Percentiles rank a stretch among this genome's conserved stretches.
Conservation (phyloP, 352 stramenopile species). For the Elongisporangium senticosum region DNA sequence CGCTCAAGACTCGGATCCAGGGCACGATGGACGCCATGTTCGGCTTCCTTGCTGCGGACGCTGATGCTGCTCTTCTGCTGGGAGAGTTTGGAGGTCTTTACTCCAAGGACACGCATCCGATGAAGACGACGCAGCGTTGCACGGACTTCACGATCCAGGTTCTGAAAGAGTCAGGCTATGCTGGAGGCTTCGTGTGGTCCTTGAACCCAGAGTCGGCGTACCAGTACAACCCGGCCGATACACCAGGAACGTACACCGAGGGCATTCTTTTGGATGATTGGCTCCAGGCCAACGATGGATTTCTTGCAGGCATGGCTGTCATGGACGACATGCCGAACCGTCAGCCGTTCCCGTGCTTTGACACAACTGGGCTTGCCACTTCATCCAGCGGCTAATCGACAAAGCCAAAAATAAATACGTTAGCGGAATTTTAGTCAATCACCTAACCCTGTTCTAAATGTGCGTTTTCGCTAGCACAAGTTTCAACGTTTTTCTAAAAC, state of each 20-base stretch:
- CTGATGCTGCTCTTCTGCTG: constrained; percentile 18
- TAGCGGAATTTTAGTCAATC: too few species aligned
- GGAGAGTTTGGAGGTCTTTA: constrained; percentile 35
- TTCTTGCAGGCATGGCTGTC: constrained; percentile 17
- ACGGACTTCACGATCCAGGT: constrained; percentile 27
- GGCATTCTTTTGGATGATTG: constrained; percentile 20
- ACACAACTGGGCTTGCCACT: not conserved
- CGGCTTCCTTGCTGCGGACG: constrained; percentile 21
- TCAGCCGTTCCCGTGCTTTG: constrained; percentile 27
- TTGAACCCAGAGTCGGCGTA: constrained; percentile 34
- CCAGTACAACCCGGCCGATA: constrained; percentile 34
- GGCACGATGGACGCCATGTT: constrained; percentile 36
- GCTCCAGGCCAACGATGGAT: constrained; percentile 18
- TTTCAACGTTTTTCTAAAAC: too few species aligned
- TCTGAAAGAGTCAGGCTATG: constrained; percentile 22
- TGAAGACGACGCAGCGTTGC: constrained; percentile 23
- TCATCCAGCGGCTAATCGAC: not conserved
- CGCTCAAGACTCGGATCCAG: constrained; percentile 15
- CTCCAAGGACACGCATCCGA: constrained; percentile 17
- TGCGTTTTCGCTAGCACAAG: too few species aligned
- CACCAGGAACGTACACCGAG: constrained; percentile 13
- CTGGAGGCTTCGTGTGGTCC: constrained; percentile 29
- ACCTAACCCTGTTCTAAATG: too few species aligned
- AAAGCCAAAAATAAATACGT: too few species aligned
- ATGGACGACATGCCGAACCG: constrained; percentile 31